Evolutionary conservation across 2,329 filamentous ascomycete species (phyloP).

Genomic region (Xylariaceae sp.): DNA sequence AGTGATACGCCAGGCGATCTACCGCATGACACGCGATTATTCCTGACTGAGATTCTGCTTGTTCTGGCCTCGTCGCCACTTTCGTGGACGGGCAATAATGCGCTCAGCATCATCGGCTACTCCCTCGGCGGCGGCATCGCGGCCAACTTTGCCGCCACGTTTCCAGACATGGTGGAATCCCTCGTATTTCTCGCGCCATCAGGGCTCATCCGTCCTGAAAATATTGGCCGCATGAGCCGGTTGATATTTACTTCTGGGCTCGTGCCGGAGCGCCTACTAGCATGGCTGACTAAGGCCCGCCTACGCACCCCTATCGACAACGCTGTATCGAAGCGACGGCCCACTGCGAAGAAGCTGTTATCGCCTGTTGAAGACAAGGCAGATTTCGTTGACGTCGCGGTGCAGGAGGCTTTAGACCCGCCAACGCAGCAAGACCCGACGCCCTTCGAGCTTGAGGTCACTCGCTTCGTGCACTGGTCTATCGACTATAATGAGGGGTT

Average conservation of each 20-base stretch:
- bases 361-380: slow-evolving; percentile 37
- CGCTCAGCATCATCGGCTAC: slow-evolving; percentile 76
- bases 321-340: slow-evolving; percentile 38
- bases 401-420: slow-evolving; percentile 48
- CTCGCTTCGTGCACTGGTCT: slow-evolving; percentile 64
- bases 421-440: slow-evolving; percentile 31
- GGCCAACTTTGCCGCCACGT: slow-evolving; percentile 74
- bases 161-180: slow-evolving; percentile 70
- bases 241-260: slow-evolving; percentile 61
- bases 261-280: slow-evolving; percentile 59
- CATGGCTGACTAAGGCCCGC: slow-evolving; percentile 53
- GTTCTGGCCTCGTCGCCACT: slow-evolving; percentile 73
- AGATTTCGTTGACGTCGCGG: slow-evolving; percentile 47
- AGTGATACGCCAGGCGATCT: slow-evolving; percentile 68
- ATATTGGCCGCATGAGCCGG: slow-evolving; percentile 56
- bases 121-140: slow-evolving; percentile 82
- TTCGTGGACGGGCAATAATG: slow-evolving; percentile 64
- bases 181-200: slow-evolving; percentile 80
- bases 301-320: slow-evolving; percentile 58
- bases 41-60: slow-evolving; percentile 73
- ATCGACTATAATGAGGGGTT: slow-evolving; percentile 62
- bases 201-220: slow-evolving; percentile 69
- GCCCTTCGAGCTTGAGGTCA: slow-evolving; percentile 54
- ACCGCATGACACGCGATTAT: slow-evolving; percentile 75
- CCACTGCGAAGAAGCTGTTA: slow-evolving; percentile 21